phyloP scores from a whole-genome alignment of 768 basidiomycete genomes.

The Leccinellum albellum region DNA sequence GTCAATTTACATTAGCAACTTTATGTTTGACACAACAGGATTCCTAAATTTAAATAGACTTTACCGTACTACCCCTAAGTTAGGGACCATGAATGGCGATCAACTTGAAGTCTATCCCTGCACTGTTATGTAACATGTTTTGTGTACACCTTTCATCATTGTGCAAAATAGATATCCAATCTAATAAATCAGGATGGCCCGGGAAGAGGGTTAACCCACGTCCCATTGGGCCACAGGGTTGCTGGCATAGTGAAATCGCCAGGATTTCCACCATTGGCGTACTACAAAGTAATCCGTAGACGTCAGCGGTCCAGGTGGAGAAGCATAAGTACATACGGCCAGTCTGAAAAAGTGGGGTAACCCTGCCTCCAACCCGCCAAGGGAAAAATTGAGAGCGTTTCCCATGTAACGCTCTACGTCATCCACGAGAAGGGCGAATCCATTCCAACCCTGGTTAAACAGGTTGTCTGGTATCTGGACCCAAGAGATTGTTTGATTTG shows the following conservation, averaged over 20 bases:
- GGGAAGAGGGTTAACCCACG: constrained; percentile 69
- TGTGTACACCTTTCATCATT: neutral
- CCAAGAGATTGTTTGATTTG: constrained; percentile 59
- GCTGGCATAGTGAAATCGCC: constrained; percentile 84
- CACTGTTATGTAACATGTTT: neutral
- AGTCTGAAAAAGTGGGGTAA: constrained; percentile 77
- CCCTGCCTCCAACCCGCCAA: constrained; percentile 55
- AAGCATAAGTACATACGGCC: constrained; percentile 48
- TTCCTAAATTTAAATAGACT: too few species aligned
- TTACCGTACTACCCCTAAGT: too few species aligned
- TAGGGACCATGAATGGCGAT: too few species aligned
- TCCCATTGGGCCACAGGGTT: constrained; percentile 73
- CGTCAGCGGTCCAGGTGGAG: neutral
- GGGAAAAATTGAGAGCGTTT: constrained; percentile 62
- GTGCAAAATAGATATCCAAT: neutral
- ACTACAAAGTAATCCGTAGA: constrained; percentile 35
- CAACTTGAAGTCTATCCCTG: neutral
- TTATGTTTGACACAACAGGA: too few species aligned
- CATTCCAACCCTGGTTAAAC: constrained; percentile 53
- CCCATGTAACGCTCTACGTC: constrained; percentile 83
- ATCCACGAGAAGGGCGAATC: constrained; percentile 77
- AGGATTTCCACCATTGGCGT: constrained; percentile 39
- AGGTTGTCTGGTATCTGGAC: constrained; percentile 36
- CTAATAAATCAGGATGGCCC: constrained; percentile 50
- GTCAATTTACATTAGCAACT: too few species aligned